A percentile compares a stretch with the other conserved stretches of the same genome.
phyloP scores from a whole-genome alignment of 208 protist genomes.

The Borovskyia barvae region DNA sequence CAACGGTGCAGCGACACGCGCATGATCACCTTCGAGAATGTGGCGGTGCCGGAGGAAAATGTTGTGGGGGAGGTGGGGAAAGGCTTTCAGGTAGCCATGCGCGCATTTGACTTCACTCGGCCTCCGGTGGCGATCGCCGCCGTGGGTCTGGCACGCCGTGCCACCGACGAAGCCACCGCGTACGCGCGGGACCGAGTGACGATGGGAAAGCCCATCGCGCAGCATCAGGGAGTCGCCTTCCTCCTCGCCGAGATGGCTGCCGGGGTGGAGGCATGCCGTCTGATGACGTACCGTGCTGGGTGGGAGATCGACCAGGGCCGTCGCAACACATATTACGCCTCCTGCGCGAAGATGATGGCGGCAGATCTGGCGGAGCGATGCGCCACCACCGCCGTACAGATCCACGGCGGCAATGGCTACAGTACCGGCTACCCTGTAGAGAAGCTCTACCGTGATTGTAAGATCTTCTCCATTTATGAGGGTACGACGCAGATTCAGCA shows the following conservation, averaged over 20 bases:
- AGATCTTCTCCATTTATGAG: constrained; percentile 95
- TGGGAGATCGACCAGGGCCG: constrained; percentile 83
- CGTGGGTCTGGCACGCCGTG: constrained; percentile 81
- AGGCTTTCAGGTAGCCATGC: constrained; percentile 89
- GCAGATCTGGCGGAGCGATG: constrained; percentile 74
- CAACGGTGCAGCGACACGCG: constrained; percentile 91
- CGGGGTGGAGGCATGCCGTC: constrained; percentile 77
- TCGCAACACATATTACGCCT: constrained; percentile 87
- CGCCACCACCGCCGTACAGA: constrained; percentile 80
- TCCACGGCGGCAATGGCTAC: constrained; percentile 92
- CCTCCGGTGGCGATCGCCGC: constrained; percentile 80
- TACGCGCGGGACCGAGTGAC: constrained; percentile 82
- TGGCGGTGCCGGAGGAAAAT: constrained; percentile 83
- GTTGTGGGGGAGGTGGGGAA: constrained; percentile 66
- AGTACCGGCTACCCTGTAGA: constrained; percentile 94
- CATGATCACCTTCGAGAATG: constrained; percentile 91
- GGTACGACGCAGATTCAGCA: constrained; percentile 91
- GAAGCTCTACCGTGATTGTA: constrained; percentile 92
- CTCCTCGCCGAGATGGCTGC: constrained; percentile 92
- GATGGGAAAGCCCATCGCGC: constrained; percentile 80
- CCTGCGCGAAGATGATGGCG: constrained; percentile 81
- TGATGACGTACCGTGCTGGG: constrained; percentile 68
- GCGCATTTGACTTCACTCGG: constrained; percentile 86
- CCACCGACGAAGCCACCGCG: constrained; percentile 71
- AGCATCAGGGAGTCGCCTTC: constrained; percentile 86